These are phyloP conservation scores for Rhododendron mucronatum DNA, from an alignment of 148 eudicot genomes.

Conservation along the genomic window DNA sequence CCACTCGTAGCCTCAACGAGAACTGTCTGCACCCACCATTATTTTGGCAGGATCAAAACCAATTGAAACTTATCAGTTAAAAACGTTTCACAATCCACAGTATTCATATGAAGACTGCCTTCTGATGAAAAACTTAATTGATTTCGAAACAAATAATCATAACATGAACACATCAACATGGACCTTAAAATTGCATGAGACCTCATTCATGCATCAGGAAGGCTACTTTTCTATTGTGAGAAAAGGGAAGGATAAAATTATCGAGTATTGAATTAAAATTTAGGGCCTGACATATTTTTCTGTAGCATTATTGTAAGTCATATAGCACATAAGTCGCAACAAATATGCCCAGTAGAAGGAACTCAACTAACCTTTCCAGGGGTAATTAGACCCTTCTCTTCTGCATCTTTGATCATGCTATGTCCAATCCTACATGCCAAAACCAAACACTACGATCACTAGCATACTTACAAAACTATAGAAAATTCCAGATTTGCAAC, in stretches of 20 bases:
- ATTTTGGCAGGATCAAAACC: background rate
- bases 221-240: background rate
- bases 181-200: background rate
- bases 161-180: background rate
- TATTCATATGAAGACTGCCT: background rate
- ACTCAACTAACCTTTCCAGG: conserved; percentile 57
- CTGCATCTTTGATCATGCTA: conserved; percentile 83
- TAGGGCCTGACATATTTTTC: background rate
- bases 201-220: background rate
- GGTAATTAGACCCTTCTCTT: conserved; percentile 65
- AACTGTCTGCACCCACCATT: conserved; percentile 44
- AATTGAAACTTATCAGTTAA: background rate
- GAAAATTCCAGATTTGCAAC: background rate
- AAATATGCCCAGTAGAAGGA: background rate
- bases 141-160: background rate
- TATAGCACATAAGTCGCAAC: background rate
- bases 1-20: conserved; percentile 82
- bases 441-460: background rate
- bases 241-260: background rate
- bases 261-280: background rate
- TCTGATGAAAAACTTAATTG: background rate
- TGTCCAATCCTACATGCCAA: conserved; percentile 49
- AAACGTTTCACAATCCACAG: background rate
- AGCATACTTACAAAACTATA: background rate
- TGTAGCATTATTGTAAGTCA: background rate